Percentiles rank a stretch among this genome's conserved stretches.
Conservation (phyloP, 78 protist species). For the Paulinella micropora region DNA sequence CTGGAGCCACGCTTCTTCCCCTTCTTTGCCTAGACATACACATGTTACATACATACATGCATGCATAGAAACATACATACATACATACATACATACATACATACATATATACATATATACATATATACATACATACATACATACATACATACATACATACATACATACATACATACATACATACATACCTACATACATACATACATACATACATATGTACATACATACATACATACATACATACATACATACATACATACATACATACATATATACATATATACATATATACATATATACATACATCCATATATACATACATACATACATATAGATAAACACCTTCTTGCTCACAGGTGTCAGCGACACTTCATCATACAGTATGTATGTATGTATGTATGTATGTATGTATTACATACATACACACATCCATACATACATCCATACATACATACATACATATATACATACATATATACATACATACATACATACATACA, state of each 20-base stretch:
- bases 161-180: neutral
- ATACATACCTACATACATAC: neutral
- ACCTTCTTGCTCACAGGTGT: neutral
- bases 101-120: neutral
- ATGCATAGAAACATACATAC: neutral
- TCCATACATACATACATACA: neutral
- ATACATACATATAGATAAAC: neutral
- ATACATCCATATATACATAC: neutral
- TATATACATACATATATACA: neutral
- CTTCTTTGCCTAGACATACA: neutral
- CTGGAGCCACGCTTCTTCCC: neutral
- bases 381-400: neutral
- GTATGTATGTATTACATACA: neutral
- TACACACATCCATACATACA: neutral
- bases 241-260: neutral
- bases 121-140: neutral
- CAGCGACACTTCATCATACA: too few relatives aligned
- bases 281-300: neutral
- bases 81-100: neutral
- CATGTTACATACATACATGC: neutral
- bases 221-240: neutral
- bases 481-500: neutral
- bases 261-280: neutral
- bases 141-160: neutral
- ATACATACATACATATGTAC: neutral